phyloP scores from a whole-genome alignment of 139 green algal species.

The Axilococcus clingmanii region DNA sequence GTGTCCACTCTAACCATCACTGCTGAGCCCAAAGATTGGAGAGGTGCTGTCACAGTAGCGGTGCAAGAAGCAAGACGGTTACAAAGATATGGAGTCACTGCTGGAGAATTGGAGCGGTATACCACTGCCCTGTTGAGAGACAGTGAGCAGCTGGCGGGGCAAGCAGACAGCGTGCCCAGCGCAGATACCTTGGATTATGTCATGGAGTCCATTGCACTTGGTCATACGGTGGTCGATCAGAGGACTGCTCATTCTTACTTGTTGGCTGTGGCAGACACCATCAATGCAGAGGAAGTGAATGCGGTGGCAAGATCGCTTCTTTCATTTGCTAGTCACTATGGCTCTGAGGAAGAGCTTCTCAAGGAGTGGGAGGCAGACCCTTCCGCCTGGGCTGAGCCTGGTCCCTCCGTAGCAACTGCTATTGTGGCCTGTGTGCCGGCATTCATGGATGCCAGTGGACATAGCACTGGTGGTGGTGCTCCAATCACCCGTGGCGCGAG shows the following conservation, averaged over 20 bases:
- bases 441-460: constrained; percentile 54
- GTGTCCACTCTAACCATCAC: constrained; percentile 92
- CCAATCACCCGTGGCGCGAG: constrained; percentile 33
- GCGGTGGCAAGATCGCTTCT: constrained; percentile 64
- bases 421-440: constrained; percentile 88
- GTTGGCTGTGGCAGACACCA: constrained; percentile 49
- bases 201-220: constrained; percentile 93
- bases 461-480: constrained; percentile 27
- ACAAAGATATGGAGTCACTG: constrained; percentile 79
- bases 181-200: constrained; percentile 95
- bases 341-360: constrained; percentile 43
- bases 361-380: constrained; percentile 31
- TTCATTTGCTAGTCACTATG: constrained; percentile 84
- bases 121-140: constrained; percentile 77
- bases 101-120: constrained; percentile 84
- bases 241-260: constrained; percentile 46
- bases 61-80: constrained; percentile 81
- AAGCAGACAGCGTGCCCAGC: constrained; percentile 67
- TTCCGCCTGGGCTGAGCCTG: constrained; percentile 30
- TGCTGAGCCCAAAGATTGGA: constrained; percentile 82
- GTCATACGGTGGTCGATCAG: constrained; percentile 76
- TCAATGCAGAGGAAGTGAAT: constrained; percentile 77
- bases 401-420: constrained; percentile 60
- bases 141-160: constrained; percentile 75
- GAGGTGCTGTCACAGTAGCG: constrained; percentile 44